Base-by-base conservation (phyloP, 2,329 filamentous ascomycete genomes). In the Apiospora phragmitis region DNA sequence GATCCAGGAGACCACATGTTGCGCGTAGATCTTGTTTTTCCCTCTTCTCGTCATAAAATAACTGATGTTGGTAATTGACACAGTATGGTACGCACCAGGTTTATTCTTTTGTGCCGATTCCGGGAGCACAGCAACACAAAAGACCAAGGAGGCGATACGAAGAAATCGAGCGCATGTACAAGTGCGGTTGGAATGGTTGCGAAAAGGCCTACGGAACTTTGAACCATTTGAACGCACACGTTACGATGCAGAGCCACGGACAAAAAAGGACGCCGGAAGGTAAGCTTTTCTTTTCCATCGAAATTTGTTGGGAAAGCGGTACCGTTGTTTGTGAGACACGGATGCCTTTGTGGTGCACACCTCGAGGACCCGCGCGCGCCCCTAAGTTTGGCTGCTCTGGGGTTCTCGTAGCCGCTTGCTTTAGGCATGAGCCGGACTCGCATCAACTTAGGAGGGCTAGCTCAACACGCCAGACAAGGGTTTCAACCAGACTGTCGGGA, bases 141-240 rank as follows among this genome's bases (percentile, higher is more conserved):
- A 91, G 96, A 71, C 96, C 96, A 16, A 90, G 96, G 74, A 88
- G 96, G 77, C 90, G 96, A 69, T 99, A 98, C 78, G 96, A 99
- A 83, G 96, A 99, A 81, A 99, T 99, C 77, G 96, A 99, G 85
- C 92, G 96, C 79, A 98, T 99, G 96, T 98, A 99, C 87, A 98
- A 98, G 83, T 99, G 96, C 79, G 96, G 95, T 35, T 98, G 94
- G 94, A 95, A 98, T 75, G 95, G 95, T 11, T 99, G 96, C 79
- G 96, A 99, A 83, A 99, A 99, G 84, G 96, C 96, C 3, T 99
- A 99, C 76, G 96, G 96, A 72, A 99, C 96, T 66, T 84, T 99
- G 73, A 99, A 99, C 82, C 96, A 99, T 81, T 82, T 99, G 76
- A 99, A 99, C 79, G 96, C 96, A 49, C 96, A 99, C 79, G 96